Percentiles rank a stretch among this genome's conserved stretches.
These are phyloP conservation scores for Caryopteris hybrid DNA, from an alignment of 305 asterid genomes.

Conservation along the genomic window DNA sequence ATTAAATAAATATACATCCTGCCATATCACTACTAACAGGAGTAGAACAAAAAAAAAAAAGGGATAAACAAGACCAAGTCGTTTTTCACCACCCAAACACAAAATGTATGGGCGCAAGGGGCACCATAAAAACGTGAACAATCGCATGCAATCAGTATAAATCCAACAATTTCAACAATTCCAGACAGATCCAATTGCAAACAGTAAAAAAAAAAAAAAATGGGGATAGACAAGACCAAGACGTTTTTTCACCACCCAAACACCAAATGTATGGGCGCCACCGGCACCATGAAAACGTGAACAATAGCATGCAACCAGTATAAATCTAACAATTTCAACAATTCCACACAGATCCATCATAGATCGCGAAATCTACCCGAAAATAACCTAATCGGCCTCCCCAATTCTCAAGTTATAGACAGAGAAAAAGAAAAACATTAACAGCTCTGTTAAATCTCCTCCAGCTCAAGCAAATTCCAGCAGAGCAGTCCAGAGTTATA, in stretches of 20 bases:
- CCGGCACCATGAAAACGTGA: not conserved
- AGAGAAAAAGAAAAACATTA: not conserved
- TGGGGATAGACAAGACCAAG: too few relatives aligned
- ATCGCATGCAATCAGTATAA: not conserved
- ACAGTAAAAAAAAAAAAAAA: too few relatives aligned
- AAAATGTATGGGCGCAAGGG: not conserved
- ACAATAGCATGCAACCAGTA: not conserved
- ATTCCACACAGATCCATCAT: not conserved
- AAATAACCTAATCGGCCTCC: conserved; percentile 3
- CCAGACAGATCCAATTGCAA: not conserved
- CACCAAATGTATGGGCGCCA: not conserved
- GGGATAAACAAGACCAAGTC: too few relatives aligned
- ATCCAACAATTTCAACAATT: not conserved
- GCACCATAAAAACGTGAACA: not conserved
- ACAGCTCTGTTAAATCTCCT: not conserved
- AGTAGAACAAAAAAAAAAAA: too few relatives aligned
- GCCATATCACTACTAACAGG: too few relatives aligned
- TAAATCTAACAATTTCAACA: not conserved
- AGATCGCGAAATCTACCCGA: not conserved
- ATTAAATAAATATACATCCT: too few relatives aligned
- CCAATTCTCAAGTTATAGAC: not conserved
- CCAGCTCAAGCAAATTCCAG: not conserved
- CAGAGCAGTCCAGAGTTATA: not conserved
- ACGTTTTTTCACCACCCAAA: not conserved
- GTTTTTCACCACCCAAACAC: not conserved